Evolutionary conservation across 2,329 filamentous ascomycete genomes (phyloP).

Genomic region (Fusarium compactum): DNA sequence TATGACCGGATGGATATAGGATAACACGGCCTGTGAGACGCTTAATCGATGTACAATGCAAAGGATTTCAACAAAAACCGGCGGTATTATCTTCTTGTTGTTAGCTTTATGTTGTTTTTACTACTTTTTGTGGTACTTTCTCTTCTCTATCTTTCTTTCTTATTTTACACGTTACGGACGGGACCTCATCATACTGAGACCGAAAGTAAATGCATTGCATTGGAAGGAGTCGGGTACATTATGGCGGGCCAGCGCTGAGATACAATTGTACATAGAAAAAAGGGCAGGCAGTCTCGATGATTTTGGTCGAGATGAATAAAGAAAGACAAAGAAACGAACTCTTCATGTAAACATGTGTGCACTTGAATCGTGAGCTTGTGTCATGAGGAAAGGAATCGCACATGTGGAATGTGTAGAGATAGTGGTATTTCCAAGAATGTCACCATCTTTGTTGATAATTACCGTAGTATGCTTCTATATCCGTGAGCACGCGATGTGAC

Average conservation of each 20-base stretch:
- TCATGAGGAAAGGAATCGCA: not conserved
- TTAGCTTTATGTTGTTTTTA: conserved; percentile 25
- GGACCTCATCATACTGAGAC: conserved; percentile 32
- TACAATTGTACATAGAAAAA: conserved; percentile 48
- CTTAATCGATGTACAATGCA: conserved; percentile 17
- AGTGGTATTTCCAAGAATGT: not conserved
- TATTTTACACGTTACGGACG: conserved; percentile 26
- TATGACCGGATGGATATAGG: conserved; percentile 23
- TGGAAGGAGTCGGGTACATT: conserved; percentile 46
- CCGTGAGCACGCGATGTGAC: conserved; percentile 8
- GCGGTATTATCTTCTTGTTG: conserved; percentile 34
- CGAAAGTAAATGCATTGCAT: conserved; percentile 47
- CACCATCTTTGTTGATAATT: not conserved
- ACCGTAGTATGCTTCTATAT: not conserved
- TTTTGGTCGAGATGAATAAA: conserved; percentile 26
- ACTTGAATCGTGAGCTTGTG: not conserved
- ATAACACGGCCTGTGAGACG: conserved; percentile 19
- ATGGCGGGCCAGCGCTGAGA: conserved; percentile 45
- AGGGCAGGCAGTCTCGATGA: conserved; percentile 39
- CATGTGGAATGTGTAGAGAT: conserved; percentile 16
- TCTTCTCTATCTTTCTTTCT: conserved; percentile 11
- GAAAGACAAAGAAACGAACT: conserved; percentile 30
- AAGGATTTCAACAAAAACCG: conserved; percentile 29
- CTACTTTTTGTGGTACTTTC: not conserved
- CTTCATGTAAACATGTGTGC: not conserved